Evolutionary conservation across 202 grass and related monocot species (phyloP), one percentile per base, ranked within the genome.

Genomic region (Alloteropsis angusta): DNA sequence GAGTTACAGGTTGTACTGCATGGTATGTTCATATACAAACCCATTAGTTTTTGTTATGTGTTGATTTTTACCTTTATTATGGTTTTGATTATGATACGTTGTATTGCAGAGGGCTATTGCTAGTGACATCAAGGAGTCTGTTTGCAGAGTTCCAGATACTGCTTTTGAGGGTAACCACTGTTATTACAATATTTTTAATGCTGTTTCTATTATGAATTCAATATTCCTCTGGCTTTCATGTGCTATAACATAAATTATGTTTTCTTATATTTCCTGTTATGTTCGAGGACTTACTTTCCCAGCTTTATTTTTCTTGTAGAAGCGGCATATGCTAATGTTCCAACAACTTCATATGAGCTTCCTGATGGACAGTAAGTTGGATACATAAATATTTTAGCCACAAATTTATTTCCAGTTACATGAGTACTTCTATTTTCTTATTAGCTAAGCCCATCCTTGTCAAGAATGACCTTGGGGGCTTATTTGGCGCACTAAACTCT

Each of bases 281-380:
- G 39, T 73, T 67, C 34, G 80, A 28, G 35, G 39, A 26, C 65
- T 84, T 41, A 83, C 63, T 53, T 85, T 65, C 35, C 37, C 32
- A 74, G 17, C 76, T 80, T 89, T 92, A 71, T 74, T 72, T 72
- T 85, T 72, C 52, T 75, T 87, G 85, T 92, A 99, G 96, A 99
- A 89, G 83, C 72, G 80, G 85, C 92, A 78, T 99, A 99, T 99
- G 92, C 96, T 74, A 99, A 99, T 88, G 92, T 99, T 82, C 96
- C 96, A 65, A 96, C 93, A 26, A 96, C 92, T 90, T 84, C 96
- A 48, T 99, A 99, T 64, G 96, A 99, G 88, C 96, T 99, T 89
- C 96, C 96, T 56, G 96, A 99, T 81, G 96, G 96, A 63, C 96
- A 93, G 96, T 99, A 99, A 93, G 96, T 90, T 88, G 65, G 60